These are phyloP conservation scores for Prototheca cutis DNA, from an alignment of 163 green algal species.

Conservation along the genomic window DNA sequence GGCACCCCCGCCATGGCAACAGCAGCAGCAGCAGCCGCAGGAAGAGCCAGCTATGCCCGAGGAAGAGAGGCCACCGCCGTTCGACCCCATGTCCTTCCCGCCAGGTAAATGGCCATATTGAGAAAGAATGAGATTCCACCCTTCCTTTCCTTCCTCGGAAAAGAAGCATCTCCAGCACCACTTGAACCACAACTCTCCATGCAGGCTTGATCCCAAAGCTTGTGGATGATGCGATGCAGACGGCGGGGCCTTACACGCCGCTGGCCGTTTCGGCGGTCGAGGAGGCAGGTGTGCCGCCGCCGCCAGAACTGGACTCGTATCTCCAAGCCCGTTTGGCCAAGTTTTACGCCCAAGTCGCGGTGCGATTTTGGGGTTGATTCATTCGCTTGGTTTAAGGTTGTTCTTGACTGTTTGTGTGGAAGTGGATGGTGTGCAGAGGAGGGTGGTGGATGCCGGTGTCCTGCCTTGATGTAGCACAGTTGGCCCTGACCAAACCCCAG, in stretches of 20 bases:
- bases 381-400: too few species aligned
- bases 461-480: too few species aligned
- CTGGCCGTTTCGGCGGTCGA: constrained; percentile 42
- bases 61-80: not conserved
- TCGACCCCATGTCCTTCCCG: constrained; percentile 39
- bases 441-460: too few species aligned
- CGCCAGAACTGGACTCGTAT: constrained; percentile 51
- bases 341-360: constrained; percentile 54
- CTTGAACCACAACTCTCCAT: too few species aligned
- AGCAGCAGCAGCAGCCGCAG: too few species aligned
- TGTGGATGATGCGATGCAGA: constrained; percentile 37
- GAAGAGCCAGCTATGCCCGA: not conserved
- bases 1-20: not conserved
- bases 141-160: too few species aligned
- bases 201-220: constrained; percentile 52
- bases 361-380: too few species aligned
- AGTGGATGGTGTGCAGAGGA: too few species aligned
- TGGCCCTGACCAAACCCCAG: too few species aligned
- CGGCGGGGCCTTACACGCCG: constrained; percentile 52
- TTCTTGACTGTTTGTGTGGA: too few species aligned
- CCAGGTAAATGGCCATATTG: constrained; percentile 15
- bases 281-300: constrained; percentile 34
- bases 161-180: too few species aligned
- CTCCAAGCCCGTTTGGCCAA: constrained; percentile 58
- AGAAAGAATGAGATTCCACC: too few species aligned